These are phyloP conservation scores for Ambrosia hybrid DNA, from an alignment of 140 eudicot species.

Conservation along the genomic window DNA sequence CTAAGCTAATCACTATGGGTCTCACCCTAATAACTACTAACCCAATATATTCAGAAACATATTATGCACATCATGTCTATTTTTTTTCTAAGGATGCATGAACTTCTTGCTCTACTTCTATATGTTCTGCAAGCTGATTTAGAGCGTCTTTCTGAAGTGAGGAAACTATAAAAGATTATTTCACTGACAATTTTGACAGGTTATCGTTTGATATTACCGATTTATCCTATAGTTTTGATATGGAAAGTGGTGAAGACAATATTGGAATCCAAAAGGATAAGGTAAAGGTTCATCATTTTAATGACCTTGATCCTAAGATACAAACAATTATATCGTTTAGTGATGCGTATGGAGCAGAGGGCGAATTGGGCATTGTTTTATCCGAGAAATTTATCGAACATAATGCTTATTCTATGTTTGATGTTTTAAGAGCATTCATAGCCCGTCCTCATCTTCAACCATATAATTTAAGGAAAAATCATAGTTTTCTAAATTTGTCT, in stretches of 20 bases:
- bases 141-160: conserved; percentile 67
- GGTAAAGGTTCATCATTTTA: conserved; percentile 30
- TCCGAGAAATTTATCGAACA: conserved; percentile 94
- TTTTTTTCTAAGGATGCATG: conserved; percentile 78
- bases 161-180: conserved; percentile 67
- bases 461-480: no score
- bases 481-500: no score
- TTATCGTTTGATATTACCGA: conserved; percentile 64
- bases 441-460: no score
- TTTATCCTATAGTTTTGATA: conserved; percentile 52
- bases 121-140: conserved; percentile 87
- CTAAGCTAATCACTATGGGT: no score
- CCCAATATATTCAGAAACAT: no score
- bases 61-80: not conserved
- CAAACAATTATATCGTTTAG: conserved; percentile 64
- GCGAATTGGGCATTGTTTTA: conserved; percentile 82
- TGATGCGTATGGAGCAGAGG: conserved; percentile 99
- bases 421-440: conserved; percentile 40
- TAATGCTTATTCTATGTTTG: conserved; percentile 93
- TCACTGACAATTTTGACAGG: conserved; percentile 86
- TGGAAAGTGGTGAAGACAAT: conserved; percentile 50
- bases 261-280: conserved; percentile 32
- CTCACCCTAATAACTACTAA: no score
- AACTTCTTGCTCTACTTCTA: conserved; percentile 84
- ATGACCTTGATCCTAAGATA: conserved; percentile 66